Percentiles rank a stretch among this genome's conserved stretches.
phyloP scores from a whole-genome alignment of 2,329 filamentous ascomycete genomes.

The Clonostachys rhizophaga region DNA sequence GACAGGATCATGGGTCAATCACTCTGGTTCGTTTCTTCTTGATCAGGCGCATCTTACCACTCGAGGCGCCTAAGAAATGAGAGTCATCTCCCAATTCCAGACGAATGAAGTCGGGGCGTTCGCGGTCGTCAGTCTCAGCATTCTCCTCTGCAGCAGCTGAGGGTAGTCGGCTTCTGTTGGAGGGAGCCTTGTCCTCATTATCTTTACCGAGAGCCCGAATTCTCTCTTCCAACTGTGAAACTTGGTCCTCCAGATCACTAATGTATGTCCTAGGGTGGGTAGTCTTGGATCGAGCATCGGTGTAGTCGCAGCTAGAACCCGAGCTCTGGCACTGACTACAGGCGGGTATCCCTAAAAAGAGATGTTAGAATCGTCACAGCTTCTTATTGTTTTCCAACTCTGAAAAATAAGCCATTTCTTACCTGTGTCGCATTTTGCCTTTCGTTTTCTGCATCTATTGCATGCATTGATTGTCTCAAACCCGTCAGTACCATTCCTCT shows the following conservation, averaged over 20 bases:
- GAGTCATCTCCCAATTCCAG: constrained; percentile 7
- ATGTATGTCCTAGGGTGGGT: constrained; percentile 5
- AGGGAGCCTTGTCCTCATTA: no score
- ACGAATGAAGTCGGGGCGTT: constrained; percentile 7
- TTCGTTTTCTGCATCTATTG: constrained; percentile 11
- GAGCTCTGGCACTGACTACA: constrained; percentile 8
- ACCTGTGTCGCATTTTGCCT: constrained; percentile 11
- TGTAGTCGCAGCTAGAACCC: constrained; percentile 11
- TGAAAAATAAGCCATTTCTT: not conserved
- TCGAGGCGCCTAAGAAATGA: constrained; percentile 7
- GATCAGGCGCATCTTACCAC: not conserved
- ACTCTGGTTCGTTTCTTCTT: no score
- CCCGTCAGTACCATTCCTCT: not conserved
- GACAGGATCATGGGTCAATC: no score
- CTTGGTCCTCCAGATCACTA: constrained; percentile 4
- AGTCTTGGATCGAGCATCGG: constrained; percentile 7
- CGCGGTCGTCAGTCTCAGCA: not conserved
- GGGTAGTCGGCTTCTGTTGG: no score
- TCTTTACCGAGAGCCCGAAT: not conserved
- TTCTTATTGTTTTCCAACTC: not conserved
- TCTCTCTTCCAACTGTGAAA: constrained; percentile 4
- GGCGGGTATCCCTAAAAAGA: constrained; percentile 6
- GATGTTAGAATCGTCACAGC: not conserved
- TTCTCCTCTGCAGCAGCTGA: not conserved
- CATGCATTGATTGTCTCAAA: constrained; percentile 8